Conservation (phyloP, 345 rosid genomes). For the Psidium friedrichsthalianum region DNA sequence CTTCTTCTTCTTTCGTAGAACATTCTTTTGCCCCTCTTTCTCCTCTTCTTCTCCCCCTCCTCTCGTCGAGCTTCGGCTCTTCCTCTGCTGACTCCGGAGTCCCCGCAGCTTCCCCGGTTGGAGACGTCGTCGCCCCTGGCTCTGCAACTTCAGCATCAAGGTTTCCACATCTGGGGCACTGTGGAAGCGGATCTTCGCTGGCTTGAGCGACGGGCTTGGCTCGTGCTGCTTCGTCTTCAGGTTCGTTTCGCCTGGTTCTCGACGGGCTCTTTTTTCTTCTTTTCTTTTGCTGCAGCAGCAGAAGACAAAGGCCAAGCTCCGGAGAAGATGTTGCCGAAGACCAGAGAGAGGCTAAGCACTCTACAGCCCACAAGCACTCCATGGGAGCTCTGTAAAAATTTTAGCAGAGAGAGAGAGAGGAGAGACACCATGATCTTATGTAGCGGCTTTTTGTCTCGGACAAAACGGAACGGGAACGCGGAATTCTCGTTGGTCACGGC, state of each 20-base stretch:
- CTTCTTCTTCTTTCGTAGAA: too few species aligned
- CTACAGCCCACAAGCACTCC: not conserved
- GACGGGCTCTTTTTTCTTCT: not conserved
- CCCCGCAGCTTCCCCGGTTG: not conserved
- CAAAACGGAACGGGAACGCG: not conserved
- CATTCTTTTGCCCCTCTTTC: constrained; percentile 1
- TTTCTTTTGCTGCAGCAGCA: not conserved
- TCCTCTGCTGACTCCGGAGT: constrained; percentile 1
- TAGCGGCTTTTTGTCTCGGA: not conserved
- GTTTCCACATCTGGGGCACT: not conserved
- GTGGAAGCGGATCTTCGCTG: not conserved
- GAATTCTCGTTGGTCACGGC: not conserved
- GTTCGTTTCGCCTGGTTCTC: not conserved
- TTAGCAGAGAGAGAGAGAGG: too few species aligned
- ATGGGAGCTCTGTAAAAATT: not conserved
- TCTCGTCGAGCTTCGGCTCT: not conserved
- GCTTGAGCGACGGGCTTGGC: not conserved
- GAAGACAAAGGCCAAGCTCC: too few species aligned
- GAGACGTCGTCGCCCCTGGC: not conserved
- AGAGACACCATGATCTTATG: too few species aligned
- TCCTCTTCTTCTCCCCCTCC: constrained; percentile 6
- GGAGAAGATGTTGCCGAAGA: constrained; percentile 10
- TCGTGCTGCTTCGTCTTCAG: not conserved
- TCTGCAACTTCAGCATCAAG: not conserved
- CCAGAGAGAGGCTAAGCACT: not conserved